Conservation (phyloP, 306 rosid genomes). For the Fragaria ananassa region DNA sequence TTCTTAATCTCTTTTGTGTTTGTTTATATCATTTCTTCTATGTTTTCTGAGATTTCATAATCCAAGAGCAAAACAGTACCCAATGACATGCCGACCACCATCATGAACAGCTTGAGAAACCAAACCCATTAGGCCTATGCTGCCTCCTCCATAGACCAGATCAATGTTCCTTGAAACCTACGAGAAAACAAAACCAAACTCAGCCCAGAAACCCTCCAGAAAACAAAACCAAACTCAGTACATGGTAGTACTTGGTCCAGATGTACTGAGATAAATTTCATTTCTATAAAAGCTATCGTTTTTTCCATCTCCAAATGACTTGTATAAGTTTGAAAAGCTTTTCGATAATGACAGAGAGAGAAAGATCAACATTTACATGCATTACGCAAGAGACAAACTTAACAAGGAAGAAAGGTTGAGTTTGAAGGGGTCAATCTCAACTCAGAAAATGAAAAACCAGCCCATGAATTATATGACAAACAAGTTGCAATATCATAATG, state of each 20-base stretch:
- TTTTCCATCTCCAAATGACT: not conserved
- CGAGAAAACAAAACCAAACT: conserved; percentile 22
- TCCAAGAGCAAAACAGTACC: conserved; percentile 38
- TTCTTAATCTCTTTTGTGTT: conserved; percentile 24
- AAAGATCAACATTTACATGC: conserved; percentile 12
- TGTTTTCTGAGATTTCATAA: conserved; percentile 19
- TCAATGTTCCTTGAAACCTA: conserved; percentile 94
- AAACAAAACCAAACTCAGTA: not conserved
- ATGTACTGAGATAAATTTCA: not conserved
- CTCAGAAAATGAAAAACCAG: not conserved
- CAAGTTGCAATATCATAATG: conserved; percentile 40
- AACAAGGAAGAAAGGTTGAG: conserved; percentile 17
- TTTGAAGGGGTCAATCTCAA: conserved; percentile 13
- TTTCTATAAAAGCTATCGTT: not conserved
- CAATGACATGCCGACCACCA: conserved; percentile 97
- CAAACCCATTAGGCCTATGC: conserved; percentile 98
- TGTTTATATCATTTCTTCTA: not conserved
- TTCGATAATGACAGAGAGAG: conserved; percentile 15
- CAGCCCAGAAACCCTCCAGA: not conserved
- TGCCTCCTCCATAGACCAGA: conserved; percentile 98
- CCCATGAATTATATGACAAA: conserved; percentile 30
- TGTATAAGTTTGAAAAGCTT: conserved; percentile 12
- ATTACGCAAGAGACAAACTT: conserved; percentile 17
- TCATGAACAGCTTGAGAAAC: conserved; percentile 99
- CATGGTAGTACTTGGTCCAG: not conserved